A percentile compares a stretch with the other conserved stretches of the same genome.
Evolutionary conservation across 2,329 filamentous ascomycete species (phyloP).

Genomic region (Metarhizium brunneum): DNA sequence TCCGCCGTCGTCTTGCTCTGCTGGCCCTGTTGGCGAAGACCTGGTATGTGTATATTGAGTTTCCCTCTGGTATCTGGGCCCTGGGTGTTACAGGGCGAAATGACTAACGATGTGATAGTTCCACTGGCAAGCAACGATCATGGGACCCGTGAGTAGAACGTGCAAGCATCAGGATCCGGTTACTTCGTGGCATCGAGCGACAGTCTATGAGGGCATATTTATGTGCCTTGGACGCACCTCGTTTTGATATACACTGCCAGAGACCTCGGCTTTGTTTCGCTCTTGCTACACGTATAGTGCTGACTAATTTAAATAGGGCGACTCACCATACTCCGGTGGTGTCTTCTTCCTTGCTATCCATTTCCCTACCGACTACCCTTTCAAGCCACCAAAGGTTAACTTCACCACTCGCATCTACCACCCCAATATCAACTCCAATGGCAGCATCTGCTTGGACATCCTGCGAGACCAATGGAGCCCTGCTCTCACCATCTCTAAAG

Average conservation of each 20-base stretch:
- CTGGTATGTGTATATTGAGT: conserved; percentile 57
- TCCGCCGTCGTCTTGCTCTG: conserved; percentile 96
- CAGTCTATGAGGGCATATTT: not conserved
- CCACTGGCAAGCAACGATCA: conserved; percentile 99
- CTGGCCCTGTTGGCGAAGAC: conserved; percentile 93
- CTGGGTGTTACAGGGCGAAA: not conserved
- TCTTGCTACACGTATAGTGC: conserved; percentile 5
- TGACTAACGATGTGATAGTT: conserved; percentile 52
- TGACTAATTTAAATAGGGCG: conserved; percentile 50
- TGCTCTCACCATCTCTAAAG: conserved; percentile 96
- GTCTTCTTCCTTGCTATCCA: conserved; percentile 99
- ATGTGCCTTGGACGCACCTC: not conserved
- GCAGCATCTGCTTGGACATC: conserved; percentile 98
- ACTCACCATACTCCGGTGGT: conserved; percentile 95
- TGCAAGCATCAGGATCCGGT: not conserved
- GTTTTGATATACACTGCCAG: not conserved
- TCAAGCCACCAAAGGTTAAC: conserved; percentile 99
- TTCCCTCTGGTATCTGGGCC: not conserved
- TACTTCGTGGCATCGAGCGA: not conserved
- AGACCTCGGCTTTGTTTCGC: not conserved
- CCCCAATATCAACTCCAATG: conserved; percentile 99
- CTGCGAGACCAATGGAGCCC: conserved; percentile 99
- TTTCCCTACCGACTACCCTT: conserved; percentile 99
- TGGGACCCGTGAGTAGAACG: conserved; percentile 77
- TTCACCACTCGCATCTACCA: conserved; percentile 99